phyloP scores from a whole-genome alignment of 2,329 filamentous ascomycete genomes.

The Talaromyces sp. region DNA sequence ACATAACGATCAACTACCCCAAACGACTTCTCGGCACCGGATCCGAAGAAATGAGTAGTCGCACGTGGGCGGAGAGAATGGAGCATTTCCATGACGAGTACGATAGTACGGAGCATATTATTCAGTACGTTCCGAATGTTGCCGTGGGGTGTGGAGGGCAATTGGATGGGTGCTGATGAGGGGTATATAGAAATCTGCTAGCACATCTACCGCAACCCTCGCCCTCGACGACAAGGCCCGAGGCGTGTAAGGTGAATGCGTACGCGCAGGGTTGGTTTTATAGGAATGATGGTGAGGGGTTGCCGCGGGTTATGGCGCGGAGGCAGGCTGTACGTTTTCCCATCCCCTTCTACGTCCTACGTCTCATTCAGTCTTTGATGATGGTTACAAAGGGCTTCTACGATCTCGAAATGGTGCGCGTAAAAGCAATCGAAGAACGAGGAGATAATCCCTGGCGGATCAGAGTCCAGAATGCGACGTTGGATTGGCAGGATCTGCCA shows the following conservation, averaged over 20 bases:
- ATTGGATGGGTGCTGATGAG: background rate
- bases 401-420: background rate
- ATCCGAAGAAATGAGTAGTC: background rate
- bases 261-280: background rate
- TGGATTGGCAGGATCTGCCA: conserved; percentile 3
- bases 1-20: background rate
- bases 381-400: background rate
- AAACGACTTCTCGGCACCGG: background rate
- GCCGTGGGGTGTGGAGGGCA: too few relatives aligned
- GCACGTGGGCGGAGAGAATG: background rate
- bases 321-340: background rate
- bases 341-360: too few relatives aligned
- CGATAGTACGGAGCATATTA: background rate
- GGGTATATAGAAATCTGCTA: background rate
- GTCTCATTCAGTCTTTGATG: background rate
- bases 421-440: background rate
- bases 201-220: background rate
- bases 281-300: background rate
- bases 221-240: background rate
- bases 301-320: background rate
- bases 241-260: background rate
- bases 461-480: background rate
- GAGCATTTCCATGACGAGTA: background rate
- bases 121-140: background rate
- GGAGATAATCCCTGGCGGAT: background rate